These are phyloP conservation scores for Moelleriella libera DNA, from an alignment of 2,329 filamentous ascomycete genomes.

Conservation along the genomic window DNA sequence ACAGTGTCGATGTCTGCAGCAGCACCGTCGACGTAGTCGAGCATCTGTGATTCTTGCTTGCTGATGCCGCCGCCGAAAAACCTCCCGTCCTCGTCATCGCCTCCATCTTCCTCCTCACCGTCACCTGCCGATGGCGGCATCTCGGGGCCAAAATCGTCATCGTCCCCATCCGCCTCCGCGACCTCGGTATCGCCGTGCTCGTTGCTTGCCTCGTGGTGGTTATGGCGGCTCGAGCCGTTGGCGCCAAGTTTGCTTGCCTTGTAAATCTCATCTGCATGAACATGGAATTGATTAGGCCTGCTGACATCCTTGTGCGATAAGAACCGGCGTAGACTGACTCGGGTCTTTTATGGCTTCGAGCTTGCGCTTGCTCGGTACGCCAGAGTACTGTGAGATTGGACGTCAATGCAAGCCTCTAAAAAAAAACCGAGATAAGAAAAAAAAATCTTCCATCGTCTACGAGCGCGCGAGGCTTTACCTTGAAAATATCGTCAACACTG, in stretches of 20 bases:
- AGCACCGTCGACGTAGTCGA: slow-evolving; percentile 68
- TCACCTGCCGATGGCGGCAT: slow-evolving; percentile 20
- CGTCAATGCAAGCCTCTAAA: neutral
- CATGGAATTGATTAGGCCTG: neutral
- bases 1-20: slow-evolving; percentile 17
- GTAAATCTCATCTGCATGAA: slow-evolving; percentile 41
- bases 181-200: slow-evolving; percentile 29
- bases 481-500: slow-evolving; percentile 46
- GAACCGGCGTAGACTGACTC: slow-evolving; percentile 27
- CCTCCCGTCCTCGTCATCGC: slow-evolving; percentile 78
- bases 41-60: slow-evolving; percentile 62
- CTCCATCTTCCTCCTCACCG: slow-evolving; percentile 35
- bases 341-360: slow-evolving; percentile 47
- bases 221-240: slow-evolving; percentile 29
- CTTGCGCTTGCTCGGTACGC: slow-evolving; percentile 45
- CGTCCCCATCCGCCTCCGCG: slow-evolving; percentile 34
- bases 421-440: too few relatives aligned
- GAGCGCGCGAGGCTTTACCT: slow-evolving; percentile 18
- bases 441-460: too few relatives aligned
- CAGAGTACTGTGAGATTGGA: slow-evolving; percentile 19
- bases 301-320: neutral
- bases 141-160: slow-evolving; percentile 33
- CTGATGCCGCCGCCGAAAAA: slow-evolving; percentile 93
- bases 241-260: slow-evolving; percentile 42
- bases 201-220: slow-evolving; percentile 21